Conservation (phyloP, 768 basidiomycete genomes). For the Suillus spraguei region DNA sequence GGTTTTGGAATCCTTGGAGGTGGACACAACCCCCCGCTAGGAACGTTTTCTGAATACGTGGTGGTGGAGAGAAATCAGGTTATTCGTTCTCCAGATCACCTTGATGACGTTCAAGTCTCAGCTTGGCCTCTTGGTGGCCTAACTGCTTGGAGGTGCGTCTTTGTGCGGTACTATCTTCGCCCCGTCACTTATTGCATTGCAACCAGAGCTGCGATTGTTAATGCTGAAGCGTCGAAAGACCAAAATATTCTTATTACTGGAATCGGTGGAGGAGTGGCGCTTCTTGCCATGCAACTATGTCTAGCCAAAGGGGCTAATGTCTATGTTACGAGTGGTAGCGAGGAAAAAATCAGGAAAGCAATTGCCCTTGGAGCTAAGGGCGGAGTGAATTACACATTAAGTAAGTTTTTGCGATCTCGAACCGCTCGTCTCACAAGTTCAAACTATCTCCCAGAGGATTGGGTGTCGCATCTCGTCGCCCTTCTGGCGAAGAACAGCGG, state of each 20-base stretch:
- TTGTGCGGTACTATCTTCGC: neutral
- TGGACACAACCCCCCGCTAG: slow-evolving; percentile 50
- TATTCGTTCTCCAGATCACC: slow-evolving; percentile 63
- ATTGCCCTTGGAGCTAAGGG: slow-evolving; percentile 70
- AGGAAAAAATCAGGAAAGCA: slow-evolving; percentile 71
- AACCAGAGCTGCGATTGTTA: slow-evolving; percentile 62
- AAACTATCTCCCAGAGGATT: slow-evolving; percentile 41
- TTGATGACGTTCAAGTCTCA: slow-evolving; percentile 67
- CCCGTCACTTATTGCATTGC: slow-evolving; percentile 1
- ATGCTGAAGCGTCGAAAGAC: slow-evolving; percentile 61
- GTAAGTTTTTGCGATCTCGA: slow-evolving; percentile 38
- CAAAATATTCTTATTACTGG: slow-evolving; percentile 83
- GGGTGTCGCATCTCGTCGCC: slow-evolving; percentile 50
- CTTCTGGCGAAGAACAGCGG: slow-evolving; percentile 41
- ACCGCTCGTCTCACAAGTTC: neutral
- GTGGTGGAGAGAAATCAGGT: slow-evolving; percentile 72
- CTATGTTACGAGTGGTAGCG: slow-evolving; percentile 77
- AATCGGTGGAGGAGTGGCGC: slow-evolving; percentile 83
- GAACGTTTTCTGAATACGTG: slow-evolving; percentile 79
- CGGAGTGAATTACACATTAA: slow-evolving; percentile 73
- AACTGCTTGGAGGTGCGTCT: slow-evolving; percentile 79
- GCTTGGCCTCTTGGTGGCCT: slow-evolving; percentile 80
- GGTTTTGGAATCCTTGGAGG: slow-evolving; percentile 76
- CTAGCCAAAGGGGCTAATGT: slow-evolving; percentile 75
- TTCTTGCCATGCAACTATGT: slow-evolving; percentile 74